These are phyloP conservation scores for Puccinia hordei DNA, from an alignment of 1,284 basidiomycete species.

Conservation along the genomic window DNA sequence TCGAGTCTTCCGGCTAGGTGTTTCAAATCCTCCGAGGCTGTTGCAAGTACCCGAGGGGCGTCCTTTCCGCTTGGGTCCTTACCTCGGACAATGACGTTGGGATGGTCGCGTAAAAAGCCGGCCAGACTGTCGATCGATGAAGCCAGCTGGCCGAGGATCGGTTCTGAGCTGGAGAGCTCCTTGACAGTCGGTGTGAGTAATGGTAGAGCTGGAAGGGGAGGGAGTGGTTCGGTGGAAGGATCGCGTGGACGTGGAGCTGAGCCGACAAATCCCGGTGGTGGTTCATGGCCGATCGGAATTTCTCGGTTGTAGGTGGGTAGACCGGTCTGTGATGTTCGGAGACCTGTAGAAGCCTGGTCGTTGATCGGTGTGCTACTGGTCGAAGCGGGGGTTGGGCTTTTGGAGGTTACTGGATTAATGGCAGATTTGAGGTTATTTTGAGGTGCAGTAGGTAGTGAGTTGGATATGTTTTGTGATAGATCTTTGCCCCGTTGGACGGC, in stretches of 20 bases:
- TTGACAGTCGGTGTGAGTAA: conserved; percentile 79
- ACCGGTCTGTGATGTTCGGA: not conserved
- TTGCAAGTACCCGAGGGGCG: conserved; percentile 66
- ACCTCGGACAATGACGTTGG: conserved; percentile 60
- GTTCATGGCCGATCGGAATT: conserved; percentile 87
- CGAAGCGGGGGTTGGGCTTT: no score
- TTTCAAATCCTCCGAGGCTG: conserved; percentile 79
- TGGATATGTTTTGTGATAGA: not conserved
- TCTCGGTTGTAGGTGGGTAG: conserved; percentile 58
- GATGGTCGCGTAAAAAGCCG: conserved; percentile 74
- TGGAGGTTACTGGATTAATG: not conserved
- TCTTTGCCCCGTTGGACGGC: conserved; percentile 35
- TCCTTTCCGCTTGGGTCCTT: conserved; percentile 61
- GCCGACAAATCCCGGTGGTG: conserved; percentile 78
- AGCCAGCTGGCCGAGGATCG: conserved; percentile 87
- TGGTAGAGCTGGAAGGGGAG: conserved; percentile 67
- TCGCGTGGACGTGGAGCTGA: conserved; percentile 60
- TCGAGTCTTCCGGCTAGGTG: conserved; percentile 77
- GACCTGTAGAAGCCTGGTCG: not conserved
- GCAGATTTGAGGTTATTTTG: not conserved
- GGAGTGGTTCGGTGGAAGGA: conserved; percentile 55
- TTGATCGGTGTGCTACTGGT: not conserved
- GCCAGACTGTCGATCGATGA: conserved; percentile 90
- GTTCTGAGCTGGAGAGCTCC: conserved; percentile 75
- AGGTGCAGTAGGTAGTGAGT: not conserved